Evolutionary conservation across 192 early-diverging fungal genomes (phyloP).

Genomic region (Backusella tuberculispora): DNA sequence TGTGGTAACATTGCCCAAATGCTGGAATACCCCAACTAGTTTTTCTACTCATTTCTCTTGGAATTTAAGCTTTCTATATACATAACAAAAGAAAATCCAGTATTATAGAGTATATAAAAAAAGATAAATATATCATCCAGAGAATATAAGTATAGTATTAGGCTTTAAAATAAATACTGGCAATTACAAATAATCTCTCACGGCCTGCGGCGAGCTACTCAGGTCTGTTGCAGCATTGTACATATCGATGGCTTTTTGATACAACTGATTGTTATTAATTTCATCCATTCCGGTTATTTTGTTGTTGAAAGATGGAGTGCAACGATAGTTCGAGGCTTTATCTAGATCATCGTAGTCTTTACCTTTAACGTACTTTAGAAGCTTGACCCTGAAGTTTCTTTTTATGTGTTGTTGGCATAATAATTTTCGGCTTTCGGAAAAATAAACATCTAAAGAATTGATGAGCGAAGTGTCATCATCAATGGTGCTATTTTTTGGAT

Average conservation of each 20-base stretch:
- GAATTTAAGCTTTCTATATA: neutral
- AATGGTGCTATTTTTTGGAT: neutral
- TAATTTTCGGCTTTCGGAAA: neutral
- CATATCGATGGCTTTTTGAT: neutral
- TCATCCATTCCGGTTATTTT: neutral
- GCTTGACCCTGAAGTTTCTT: neutral
- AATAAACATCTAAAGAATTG: neutral
- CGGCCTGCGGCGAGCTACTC: neutral
- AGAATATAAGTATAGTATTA: neutral
- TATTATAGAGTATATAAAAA: neutral
- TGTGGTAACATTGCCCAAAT: neutral
- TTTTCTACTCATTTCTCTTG: neutral
- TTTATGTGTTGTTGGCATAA: neutral
- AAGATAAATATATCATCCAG: neutral
- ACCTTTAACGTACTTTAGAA: neutral
- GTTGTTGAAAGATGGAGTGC: neutral
- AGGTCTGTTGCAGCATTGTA: neutral
- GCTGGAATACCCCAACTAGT: neutral
- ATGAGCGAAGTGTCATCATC: neutral
- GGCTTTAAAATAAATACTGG: neutral
- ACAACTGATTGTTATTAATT: neutral
- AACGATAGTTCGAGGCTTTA: neutral
- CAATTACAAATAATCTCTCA: neutral
- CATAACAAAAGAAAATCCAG: no score
- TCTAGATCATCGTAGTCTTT: neutral